Percentiles rank a stretch among this genome's conserved stretches.
phyloP scores from a whole-genome alignment of 352 stramenopile species.

The Phytopythium helicoides region DNA sequence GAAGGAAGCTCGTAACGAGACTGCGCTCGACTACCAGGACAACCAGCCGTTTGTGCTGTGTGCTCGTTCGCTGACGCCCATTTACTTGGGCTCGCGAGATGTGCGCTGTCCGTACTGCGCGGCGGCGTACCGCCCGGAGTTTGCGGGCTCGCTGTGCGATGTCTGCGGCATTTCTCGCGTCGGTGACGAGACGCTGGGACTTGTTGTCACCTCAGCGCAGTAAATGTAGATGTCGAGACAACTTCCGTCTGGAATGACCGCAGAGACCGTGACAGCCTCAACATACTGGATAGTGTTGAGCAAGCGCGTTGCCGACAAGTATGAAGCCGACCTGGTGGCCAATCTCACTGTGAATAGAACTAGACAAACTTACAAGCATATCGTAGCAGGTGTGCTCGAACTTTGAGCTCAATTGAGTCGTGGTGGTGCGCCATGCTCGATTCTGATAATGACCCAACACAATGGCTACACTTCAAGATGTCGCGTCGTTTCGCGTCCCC shows the following conservation, averaged over 20 bases:
- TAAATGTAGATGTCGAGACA: no score
- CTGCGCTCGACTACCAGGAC: constrained; percentile 98
- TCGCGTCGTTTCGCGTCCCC: constrained; percentile 40
- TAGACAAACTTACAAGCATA: no score
- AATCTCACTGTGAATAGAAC: no score
- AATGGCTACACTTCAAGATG: no score
- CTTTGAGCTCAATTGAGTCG: no score
- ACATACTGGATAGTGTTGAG: no score
- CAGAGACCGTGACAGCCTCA: constrained; percentile 1
- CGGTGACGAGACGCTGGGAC: constrained; percentile 94
- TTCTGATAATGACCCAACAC: not conserved
- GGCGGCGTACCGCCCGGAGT: constrained; percentile 86
- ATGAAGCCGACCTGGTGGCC: no score
- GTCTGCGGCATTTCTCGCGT: constrained; percentile 93
- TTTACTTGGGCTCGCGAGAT: constrained; percentile 90
- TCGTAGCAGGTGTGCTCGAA: no score
- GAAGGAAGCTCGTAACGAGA: constrained; percentile 98
- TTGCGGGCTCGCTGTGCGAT: constrained; percentile 90
- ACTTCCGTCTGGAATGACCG: no score
- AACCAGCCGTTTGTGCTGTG: constrained; percentile 96
- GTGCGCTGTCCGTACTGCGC: constrained; percentile 96
- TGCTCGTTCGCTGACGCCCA: constrained; percentile 92
- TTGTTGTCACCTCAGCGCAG: constrained; percentile 84
- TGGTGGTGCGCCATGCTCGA: no score
- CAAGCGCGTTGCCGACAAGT: no score